Evolutionary conservation across 2,329 filamentous ascomycete species (phyloP).

Genomic region (Escovopsis sp.): DNA sequence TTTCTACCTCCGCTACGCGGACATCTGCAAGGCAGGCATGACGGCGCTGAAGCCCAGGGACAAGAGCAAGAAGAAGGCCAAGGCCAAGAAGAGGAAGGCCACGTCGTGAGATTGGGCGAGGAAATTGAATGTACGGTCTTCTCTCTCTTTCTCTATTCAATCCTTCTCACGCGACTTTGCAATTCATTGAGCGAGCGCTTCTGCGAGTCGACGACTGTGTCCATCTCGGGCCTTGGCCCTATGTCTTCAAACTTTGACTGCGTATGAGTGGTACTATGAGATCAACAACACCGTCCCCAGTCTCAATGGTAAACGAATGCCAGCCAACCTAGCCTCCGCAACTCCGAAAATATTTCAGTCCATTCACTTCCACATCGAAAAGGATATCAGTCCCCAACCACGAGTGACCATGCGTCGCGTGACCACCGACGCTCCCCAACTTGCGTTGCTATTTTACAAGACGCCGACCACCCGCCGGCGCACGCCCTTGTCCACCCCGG

Average conservation of each 20-base stretch:
- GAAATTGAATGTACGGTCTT: too few relatives aligned
- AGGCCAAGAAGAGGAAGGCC: conserved; percentile 56
- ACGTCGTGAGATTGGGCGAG: too few relatives aligned
- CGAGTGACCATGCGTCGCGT: neutral
- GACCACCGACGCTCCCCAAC: neutral
- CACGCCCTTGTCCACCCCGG: neutral
- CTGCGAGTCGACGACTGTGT: too few relatives aligned
- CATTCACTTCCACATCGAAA: neutral
- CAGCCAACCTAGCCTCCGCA: neutral
- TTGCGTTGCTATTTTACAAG: neutral
- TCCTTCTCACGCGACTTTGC: too few relatives aligned
- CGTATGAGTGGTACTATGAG: too few relatives aligned
- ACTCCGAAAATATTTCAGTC: neutral
- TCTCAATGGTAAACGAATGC: neutral
- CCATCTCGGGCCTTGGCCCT: too few relatives aligned
- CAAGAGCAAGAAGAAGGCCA: conserved; percentile 70
- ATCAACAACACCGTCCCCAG: neutral
- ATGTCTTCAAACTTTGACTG: too few relatives aligned
- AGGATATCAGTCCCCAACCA: neutral
- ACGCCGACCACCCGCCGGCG: neutral
- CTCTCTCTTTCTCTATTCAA: too few relatives aligned
- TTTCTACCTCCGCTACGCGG: conserved; percentile 78
- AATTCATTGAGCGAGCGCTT: too few relatives aligned
- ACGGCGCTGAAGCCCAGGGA: conserved; percentile 81
- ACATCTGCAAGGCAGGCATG: conserved; percentile 85